A percentile compares a stretch with the other conserved stretches of the same genome.
Conservation (phyloP, 345 rosid genomes). For the Euphorbia pulcherrima region DNA sequence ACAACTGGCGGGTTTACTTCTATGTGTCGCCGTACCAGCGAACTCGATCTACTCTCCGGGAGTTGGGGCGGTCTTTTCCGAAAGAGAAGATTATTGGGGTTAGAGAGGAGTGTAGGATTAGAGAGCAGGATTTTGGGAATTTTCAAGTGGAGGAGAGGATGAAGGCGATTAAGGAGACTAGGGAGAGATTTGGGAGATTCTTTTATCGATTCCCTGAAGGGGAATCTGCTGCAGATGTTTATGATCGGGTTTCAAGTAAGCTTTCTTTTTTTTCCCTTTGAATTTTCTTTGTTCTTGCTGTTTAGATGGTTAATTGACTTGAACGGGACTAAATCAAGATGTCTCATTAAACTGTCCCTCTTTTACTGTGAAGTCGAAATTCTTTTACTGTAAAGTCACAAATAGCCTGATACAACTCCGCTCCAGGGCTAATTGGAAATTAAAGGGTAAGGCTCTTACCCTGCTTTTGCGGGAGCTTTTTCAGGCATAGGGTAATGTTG, state of each 20-base stretch:
- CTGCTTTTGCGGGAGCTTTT: no score
- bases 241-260: constrained; percentile 89
- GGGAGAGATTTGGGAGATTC: constrained; percentile 78
- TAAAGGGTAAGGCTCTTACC: no score
- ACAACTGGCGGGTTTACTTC: constrained; percentile 73
- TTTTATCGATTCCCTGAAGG: constrained; percentile 96
- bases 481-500: no score
- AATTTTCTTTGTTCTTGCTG: background rate
- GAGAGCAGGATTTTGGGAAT: constrained; percentile 97
- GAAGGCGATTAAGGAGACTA: constrained; percentile 57
- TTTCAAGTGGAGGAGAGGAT: constrained; percentile 87
- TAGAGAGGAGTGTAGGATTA: constrained; percentile 82
- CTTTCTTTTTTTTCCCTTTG: constrained; percentile 7
- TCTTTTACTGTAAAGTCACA: no score
- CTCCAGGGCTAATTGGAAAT: no score
- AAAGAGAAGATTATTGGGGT: constrained; percentile 74
- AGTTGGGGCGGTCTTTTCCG: constrained; percentile 78
- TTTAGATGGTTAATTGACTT: no score
- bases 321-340: no score
- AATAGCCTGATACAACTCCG: no score
- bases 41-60: constrained; percentile 81
- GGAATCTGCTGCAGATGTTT: constrained; percentile 97
- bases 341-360: no score
- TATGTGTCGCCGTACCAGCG: constrained; percentile 93
- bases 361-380: no score